phyloP scores from a whole-genome alignment of 2,329 filamentous ascomycete genomes.

The Pestalotiopsis sp. region DNA sequence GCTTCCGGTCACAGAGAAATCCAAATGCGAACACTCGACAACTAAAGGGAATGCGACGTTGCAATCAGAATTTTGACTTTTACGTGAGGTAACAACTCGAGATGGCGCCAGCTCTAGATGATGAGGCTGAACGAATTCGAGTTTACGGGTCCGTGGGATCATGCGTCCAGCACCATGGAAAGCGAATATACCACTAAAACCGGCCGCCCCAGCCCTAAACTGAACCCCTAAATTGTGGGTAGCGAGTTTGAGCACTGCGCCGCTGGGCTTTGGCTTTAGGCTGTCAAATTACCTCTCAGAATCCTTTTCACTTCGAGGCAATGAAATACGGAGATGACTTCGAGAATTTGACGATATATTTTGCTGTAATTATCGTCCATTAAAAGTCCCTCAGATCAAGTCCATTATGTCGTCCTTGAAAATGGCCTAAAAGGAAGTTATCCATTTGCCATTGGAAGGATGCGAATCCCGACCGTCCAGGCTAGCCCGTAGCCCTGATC shows the following conservation, averaged over 20 bases:
- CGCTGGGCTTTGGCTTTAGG: not conserved
- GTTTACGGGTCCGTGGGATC: not conserved
- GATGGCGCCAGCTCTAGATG: not conserved
- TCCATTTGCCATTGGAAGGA: not conserved
- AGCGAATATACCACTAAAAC: not conserved
- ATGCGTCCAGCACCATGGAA: not conserved
- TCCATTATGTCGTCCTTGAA: not conserved
- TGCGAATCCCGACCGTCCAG: not conserved
- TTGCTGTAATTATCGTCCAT: too few species aligned
- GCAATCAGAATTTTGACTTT: not conserved
- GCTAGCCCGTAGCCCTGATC: not conserved
- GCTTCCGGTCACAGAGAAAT: not conserved
- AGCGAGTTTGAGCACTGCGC: not conserved
- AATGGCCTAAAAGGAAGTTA: not conserved
- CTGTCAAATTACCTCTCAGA: not conserved
- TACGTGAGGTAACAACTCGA: not conserved
- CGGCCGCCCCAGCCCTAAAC: not conserved
- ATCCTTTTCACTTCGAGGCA: too few species aligned
- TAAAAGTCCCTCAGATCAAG: too few species aligned
- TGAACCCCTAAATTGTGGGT: not conserved
- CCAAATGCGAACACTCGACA: not conserved
- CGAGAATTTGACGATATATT: not conserved
- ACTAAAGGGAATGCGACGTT: not conserved
- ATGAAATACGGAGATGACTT: too few species aligned
- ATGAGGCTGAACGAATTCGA: not conserved